These are phyloP conservation scores for Tympanopsis confertula DNA, from an alignment of 2,329 filamentous ascomycete species.

Conservation along the genomic window DNA sequence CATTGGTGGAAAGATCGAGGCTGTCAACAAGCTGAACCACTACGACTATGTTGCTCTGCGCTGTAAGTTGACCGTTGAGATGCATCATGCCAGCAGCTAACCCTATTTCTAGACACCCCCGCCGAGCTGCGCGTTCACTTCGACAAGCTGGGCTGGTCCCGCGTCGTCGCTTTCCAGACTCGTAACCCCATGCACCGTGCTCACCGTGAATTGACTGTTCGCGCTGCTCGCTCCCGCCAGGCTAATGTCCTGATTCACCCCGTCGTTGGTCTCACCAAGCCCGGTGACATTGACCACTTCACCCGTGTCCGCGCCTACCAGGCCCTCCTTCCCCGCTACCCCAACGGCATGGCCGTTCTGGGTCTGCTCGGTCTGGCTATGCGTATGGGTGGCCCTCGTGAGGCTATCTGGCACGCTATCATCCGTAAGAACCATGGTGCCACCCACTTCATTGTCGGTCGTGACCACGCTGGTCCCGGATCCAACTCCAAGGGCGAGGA, in stretches of 20 bases:
- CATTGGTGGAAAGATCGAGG: slow-evolving; percentile 90
- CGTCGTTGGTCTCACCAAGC: slow-evolving; percentile 95
- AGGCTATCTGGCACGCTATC: slow-evolving; percentile 99
- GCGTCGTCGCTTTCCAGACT: slow-evolving; percentile 97
- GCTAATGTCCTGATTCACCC: slow-evolving; percentile 99
- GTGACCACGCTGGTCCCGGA: slow-evolving; percentile 93
- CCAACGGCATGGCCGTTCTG: slow-evolving; percentile 96
- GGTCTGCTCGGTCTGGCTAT: slow-evolving; percentile 92
- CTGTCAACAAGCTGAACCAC: slow-evolving; percentile 88
- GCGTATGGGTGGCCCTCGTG: slow-evolving; percentile 96
- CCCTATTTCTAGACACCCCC: slow-evolving; percentile 57
- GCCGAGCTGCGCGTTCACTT: slow-evolving; percentile 92
- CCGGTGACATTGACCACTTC: slow-evolving; percentile 98
- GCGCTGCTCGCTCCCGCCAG: slow-evolving; percentile 86
- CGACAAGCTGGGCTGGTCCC: slow-evolving; percentile 97
- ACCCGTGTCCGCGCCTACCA: slow-evolving; percentile 98
- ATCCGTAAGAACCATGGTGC: slow-evolving; percentile 99
- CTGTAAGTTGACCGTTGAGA: slow-evolving; percentile 43
- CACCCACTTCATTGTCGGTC: slow-evolving; percentile 97
- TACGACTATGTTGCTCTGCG: slow-evolving; percentile 97
- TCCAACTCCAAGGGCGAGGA: slow-evolving; percentile 96
- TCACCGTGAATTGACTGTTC: slow-evolving; percentile 93
- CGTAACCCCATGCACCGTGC: slow-evolving; percentile 98
- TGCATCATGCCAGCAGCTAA: not conserved
- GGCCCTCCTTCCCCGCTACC: slow-evolving; percentile 88